Evolutionary conservation across 805 yeast species (phyloP).

Genomic region (Cephaloascus albidus): DNA sequence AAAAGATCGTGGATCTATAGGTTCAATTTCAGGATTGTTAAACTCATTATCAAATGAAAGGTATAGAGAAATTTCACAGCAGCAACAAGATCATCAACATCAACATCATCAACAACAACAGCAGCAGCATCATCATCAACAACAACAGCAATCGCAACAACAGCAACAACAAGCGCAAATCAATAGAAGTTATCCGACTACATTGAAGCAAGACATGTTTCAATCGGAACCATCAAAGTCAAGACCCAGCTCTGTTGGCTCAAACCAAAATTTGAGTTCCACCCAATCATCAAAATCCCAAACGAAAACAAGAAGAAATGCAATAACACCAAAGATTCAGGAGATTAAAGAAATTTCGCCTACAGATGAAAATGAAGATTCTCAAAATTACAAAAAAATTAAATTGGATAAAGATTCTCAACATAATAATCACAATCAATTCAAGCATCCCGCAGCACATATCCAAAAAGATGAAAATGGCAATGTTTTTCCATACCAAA

Average conservation of each 20-base stretch:
- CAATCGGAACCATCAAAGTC: too few relatives aligned
- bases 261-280: too few relatives aligned
- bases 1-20: background rate
- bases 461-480: too few relatives aligned
- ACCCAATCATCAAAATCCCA: background rate
- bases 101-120: conserved; percentile 3
- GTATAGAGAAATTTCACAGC: background rate
- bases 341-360: background rate
- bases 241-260: too few relatives aligned
- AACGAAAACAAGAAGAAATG: background rate
- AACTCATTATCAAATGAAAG: background rate
- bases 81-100: conserved; percentile 3
- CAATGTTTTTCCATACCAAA: too few relatives aligned
- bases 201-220: background rate
- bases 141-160: conserved; percentile 3
- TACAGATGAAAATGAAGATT: background rate
- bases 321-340: background rate
- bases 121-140: conserved; percentile 1
- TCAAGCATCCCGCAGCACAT: too few relatives aligned
- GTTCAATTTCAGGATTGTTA: background rate
- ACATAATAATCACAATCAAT: conserved; percentile 4
- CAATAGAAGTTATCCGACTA: conserved; percentile 1
- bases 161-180: conserved; percentile 4
- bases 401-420: too few relatives aligned
- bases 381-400: too few relatives aligned